These are phyloP conservation scores for Ustilago trichophora DNA, from an alignment of 1,284 basidiomycete genomes.

Conservation along the genomic window DNA sequence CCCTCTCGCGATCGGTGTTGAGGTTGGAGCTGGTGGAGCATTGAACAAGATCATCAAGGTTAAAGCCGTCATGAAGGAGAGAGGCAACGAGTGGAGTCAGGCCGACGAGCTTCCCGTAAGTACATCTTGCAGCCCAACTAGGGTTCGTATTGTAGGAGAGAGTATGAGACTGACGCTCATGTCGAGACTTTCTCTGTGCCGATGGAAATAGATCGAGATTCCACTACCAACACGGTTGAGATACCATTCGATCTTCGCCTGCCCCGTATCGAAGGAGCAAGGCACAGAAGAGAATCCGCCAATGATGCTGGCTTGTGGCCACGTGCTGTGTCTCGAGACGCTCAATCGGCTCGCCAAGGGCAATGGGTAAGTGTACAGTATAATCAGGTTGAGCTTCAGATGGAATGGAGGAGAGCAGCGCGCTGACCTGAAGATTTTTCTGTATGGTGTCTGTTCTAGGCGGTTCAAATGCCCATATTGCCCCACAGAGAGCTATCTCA, in stretches of 20 bases:
- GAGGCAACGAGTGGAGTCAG: constrained; percentile 89
- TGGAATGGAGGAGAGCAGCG: too few species aligned
- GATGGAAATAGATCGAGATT: constrained; percentile 95
- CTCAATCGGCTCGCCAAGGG: constrained; percentile 72
- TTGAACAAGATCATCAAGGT: constrained; percentile 90
- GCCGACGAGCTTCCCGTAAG: constrained; percentile 85
- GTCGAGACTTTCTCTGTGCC: too few species aligned
- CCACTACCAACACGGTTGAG: constrained; percentile 78
- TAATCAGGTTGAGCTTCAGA: background rate
- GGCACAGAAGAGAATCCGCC: constrained; percentile 91
- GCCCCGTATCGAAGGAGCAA: constrained; percentile 97
- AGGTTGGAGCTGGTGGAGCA: constrained; percentile 88
- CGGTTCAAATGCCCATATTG: constrained; percentile 65
- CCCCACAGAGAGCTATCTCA: constrained; percentile 54
- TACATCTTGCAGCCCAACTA: too few species aligned
- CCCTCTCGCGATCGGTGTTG: constrained; percentile 83
- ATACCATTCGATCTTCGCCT: constrained; percentile 96
- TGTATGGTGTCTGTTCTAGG: background rate
- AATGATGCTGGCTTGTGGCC: constrained; percentile 96
- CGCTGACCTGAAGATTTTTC: too few species aligned
- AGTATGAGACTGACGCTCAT: too few species aligned
- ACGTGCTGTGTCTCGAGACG: constrained; percentile 68
- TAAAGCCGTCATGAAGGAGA: constrained; percentile 86
- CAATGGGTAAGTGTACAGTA: constrained; percentile 72
- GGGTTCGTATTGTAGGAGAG: too few species aligned